phyloP scores from a whole-genome alignment of 2,329 filamentous ascomycete species.

The Aspergillus proliferans region DNA sequence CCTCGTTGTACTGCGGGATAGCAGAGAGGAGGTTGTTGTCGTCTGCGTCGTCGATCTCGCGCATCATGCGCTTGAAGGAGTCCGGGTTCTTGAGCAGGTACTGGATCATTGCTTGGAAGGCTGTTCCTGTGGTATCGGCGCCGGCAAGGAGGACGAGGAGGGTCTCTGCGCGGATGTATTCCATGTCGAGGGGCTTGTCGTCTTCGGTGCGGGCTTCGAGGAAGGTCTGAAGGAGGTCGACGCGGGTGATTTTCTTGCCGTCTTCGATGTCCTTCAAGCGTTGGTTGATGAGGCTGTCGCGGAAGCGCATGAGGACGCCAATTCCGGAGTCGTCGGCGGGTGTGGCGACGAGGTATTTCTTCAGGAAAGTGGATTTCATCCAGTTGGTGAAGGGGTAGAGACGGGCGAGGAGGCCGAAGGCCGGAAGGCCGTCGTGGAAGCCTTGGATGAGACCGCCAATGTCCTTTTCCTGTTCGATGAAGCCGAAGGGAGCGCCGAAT shows the following conservation, averaged over 20 bases:
- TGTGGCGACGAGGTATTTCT: slow-evolving; percentile 49
- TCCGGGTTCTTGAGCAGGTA: slow-evolving; percentile 35
- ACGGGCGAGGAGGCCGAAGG: slow-evolving; percentile 48
- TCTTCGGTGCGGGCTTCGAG: slow-evolving; percentile 41
- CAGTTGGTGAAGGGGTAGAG: slow-evolving; percentile 51
- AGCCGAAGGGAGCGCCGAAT: slow-evolving; percentile 53
- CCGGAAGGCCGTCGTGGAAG: slow-evolving; percentile 48
- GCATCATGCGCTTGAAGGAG: slow-evolving; percentile 44
- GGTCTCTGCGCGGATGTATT: slow-evolving; percentile 50
- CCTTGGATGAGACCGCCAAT: slow-evolving; percentile 50
- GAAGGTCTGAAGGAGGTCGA: slow-evolving; percentile 51
- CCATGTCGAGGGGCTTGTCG: slow-evolving; percentile 42
- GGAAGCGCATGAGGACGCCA: slow-evolving; percentile 52
- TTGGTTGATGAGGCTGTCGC: slow-evolving; percentile 48
- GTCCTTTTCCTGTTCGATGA: slow-evolving; percentile 48
- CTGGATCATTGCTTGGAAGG: slow-evolving; percentile 44
- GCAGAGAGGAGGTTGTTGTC: slow-evolving; percentile 23
- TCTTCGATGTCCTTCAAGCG: slow-evolving; percentile 44
- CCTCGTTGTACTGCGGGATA: slow-evolving; percentile 40
- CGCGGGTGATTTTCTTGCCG: slow-evolving; percentile 39
- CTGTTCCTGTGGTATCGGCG: slow-evolving; percentile 49
- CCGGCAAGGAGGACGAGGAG: slow-evolving; percentile 48
- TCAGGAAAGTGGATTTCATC: slow-evolving; percentile 49
- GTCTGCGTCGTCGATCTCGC: slow-evolving; percentile 39
- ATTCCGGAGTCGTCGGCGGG: slow-evolving; percentile 51